Conservation (phyloP, 441 rosid species). For the Gossypium schwendimanii region DNA sequence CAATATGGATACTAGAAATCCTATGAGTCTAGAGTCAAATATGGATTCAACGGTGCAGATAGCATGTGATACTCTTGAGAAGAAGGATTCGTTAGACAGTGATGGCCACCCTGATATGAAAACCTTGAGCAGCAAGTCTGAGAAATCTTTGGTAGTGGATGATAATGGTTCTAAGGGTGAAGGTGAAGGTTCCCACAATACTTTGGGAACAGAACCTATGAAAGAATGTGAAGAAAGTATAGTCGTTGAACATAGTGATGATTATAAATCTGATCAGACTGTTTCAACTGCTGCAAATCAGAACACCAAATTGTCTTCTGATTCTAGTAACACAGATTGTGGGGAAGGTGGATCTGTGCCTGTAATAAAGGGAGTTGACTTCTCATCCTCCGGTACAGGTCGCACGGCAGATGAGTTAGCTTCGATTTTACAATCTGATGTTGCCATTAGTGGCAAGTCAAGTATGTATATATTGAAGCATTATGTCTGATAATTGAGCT, state of each 20-base stretch:
- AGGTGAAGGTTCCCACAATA: slow-evolving; percentile 23
- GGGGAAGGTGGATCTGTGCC: slow-evolving; percentile 14
- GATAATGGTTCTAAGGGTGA: slow-evolving; percentile 20
- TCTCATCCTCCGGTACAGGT: slow-evolving; percentile 22
- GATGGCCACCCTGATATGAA: slow-evolving; percentile 21
- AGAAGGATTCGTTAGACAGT: slow-evolving; percentile 18
- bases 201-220: slow-evolving; percentile 20
- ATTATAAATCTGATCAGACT: slow-evolving; percentile 9
- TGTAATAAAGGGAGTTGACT: slow-evolving; percentile 21
- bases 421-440: slow-evolving; percentile 28
- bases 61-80: slow-evolving; percentile 12
- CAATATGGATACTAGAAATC: slow-evolving; percentile 12
- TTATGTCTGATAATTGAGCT: neutral
- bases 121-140: slow-evolving; percentile 22
- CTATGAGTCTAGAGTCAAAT: slow-evolving; percentile 18
- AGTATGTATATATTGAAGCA: slow-evolving; percentile 30
- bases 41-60: slow-evolving; percentile 22
- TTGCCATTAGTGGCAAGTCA: slow-evolving; percentile 26
- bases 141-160: slow-evolving; percentile 22
- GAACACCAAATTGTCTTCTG: slow-evolving; percentile 27
- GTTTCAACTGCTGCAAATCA: slow-evolving; percentile 20
- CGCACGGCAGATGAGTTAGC: slow-evolving; percentile 23
- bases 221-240: slow-evolving; percentile 19
- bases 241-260: slow-evolving; percentile 17
- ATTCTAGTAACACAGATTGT: slow-evolving; percentile 19